phyloP scores from a whole-genome alignment of 768 basidiomycete species.

The Mycena filopes region DNA sequence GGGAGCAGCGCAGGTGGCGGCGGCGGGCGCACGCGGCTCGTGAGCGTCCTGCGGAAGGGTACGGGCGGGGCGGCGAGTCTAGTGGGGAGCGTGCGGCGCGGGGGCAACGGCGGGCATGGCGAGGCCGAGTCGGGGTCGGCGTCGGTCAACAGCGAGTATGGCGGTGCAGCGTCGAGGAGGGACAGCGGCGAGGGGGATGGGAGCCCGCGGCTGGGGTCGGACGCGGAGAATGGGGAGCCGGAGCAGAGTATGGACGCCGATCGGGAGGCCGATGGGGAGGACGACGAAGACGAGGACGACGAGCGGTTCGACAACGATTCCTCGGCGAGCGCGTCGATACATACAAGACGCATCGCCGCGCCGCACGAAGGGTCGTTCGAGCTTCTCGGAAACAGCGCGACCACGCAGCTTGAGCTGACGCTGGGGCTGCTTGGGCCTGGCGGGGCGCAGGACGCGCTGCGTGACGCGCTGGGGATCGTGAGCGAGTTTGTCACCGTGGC shows the following conservation, averaged over 20 bases:
- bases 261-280: constrained; percentile 30
- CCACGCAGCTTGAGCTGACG: constrained; percentile 84
- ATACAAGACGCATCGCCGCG: constrained; percentile 42
- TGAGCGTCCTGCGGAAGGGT: constrained; percentile 28
- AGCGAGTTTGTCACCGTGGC: constrained; percentile 76
- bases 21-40: constrained; percentile 28
- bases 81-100: background rate
- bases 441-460: constrained; percentile 62
- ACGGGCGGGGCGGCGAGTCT: background rate
- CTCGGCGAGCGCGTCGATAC: constrained; percentile 52
- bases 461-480: constrained; percentile 68
- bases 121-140: background rate
- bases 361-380: constrained; percentile 72
- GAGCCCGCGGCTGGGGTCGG: constrained; percentile 39
- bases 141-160: constrained; percentile 17
- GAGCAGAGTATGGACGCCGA: no score
- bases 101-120: constrained; percentile 1
- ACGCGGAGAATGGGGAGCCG: constrained; percentile 14
- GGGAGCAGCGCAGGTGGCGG: constrained; percentile 21
- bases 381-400: constrained; percentile 73
- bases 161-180: background rate
- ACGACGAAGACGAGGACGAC: constrained; percentile 36
- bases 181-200: constrained; percentile 35
- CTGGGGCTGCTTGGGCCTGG: constrained; percentile 56
- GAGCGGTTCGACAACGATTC: constrained; percentile 47